These are phyloP conservation scores for Fusarium sp. DNA, from an alignment of 2,329 filamentous ascomycete genomes.

Conservation along the genomic window DNA sequence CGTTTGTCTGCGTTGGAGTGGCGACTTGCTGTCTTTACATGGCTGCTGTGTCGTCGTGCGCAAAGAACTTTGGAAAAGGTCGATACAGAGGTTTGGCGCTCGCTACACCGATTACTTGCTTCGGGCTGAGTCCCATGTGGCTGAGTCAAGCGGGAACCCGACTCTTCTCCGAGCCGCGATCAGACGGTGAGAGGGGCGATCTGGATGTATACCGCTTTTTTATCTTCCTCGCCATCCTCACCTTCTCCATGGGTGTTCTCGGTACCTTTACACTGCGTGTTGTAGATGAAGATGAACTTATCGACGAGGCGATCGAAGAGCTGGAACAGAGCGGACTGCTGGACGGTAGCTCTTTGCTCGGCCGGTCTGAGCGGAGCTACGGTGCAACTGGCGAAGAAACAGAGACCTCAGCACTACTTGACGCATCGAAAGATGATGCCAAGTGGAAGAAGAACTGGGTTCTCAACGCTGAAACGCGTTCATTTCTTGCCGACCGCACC, in stretches of 20 bases:
- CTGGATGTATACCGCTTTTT: slow-evolving; percentile 88
- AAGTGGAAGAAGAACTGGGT: slow-evolving; percentile 86
- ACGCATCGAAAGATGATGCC: slow-evolving; percentile 58
- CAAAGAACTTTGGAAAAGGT: slow-evolving; percentile 96
- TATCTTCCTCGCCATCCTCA: slow-evolving; percentile 79
- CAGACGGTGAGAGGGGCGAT: slow-evolving; percentile 72
- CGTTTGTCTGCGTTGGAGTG: slow-evolving; percentile 84
- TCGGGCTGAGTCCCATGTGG: slow-evolving; percentile 96
- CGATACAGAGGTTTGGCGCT: slow-evolving; percentile 89
- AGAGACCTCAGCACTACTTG: slow-evolving; percentile 56
- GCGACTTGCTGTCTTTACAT: slow-evolving; percentile 92
- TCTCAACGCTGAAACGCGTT: slow-evolving; percentile 88
- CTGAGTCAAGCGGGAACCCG: slow-evolving; percentile 87
- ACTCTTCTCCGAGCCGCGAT: slow-evolving; percentile 75
- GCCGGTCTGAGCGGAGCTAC: slow-evolving; percentile 66
- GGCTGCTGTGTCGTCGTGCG: slow-evolving; percentile 90
- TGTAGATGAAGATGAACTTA: slow-evolving; percentile 86
- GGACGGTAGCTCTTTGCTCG: slow-evolving; percentile 78
- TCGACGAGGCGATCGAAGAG: slow-evolving; percentile 90
- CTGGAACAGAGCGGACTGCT: slow-evolving; percentile 89
- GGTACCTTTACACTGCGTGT: slow-evolving; percentile 81
- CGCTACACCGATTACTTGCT: slow-evolving; percentile 89
- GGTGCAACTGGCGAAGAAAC: slow-evolving; percentile 67
- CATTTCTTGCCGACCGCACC: slow-evolving; percentile 86
- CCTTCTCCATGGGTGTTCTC: slow-evolving; percentile 76